These are phyloP conservation scores for Microbotryum silenes-acaulis DNA, from an alignment of 1,284 basidiomycete genomes.

Conservation along the genomic window DNA sequence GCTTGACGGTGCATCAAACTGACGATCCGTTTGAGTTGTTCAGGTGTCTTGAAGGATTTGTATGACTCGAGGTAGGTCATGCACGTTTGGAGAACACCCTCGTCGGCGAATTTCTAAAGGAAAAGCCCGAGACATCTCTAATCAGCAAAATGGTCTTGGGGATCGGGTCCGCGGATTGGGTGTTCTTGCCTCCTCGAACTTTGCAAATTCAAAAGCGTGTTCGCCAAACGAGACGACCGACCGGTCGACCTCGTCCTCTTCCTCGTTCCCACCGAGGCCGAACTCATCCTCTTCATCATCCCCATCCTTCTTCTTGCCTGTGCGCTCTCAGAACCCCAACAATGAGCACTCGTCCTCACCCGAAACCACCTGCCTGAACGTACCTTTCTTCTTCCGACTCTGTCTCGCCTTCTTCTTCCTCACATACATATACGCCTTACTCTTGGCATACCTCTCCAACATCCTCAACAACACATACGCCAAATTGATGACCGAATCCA, in stretches of 20 bases:
- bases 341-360: slow-evolving; percentile 39
- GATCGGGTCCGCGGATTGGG: not conserved
- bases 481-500: slow-evolving; percentile 73
- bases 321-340: not conserved
- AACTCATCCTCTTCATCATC: slow-evolving; percentile 27
- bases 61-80: slow-evolving; percentile 65
- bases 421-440: slow-evolving; percentile 64
- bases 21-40: slow-evolving; percentile 78
- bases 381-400: slow-evolving; percentile 46
- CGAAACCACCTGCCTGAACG: slow-evolving; percentile 47
- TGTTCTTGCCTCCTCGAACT: slow-evolving; percentile 67
- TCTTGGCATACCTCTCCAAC: slow-evolving; percentile 77
- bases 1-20: slow-evolving; percentile 79
- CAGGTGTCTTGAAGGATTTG: slow-evolving; percentile 65
- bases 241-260: slow-evolving; percentile 50
- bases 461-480: slow-evolving; percentile 72
- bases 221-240: slow-evolving; percentile 54
- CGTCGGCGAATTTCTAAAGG: slow-evolving; percentile 67
- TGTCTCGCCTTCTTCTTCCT: slow-evolving; percentile 56
- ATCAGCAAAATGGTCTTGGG: not conserved
- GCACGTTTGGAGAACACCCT: slow-evolving; percentile 72
- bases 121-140: not conserved
- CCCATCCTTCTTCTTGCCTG: slow-evolving; percentile 18
- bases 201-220: slow-evolving; percentile 79
- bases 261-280: slow-evolving; percentile 35